Conservation (phyloP, 2,329 filamentous ascomycete species). For the Talaromyces sp. region DNA sequence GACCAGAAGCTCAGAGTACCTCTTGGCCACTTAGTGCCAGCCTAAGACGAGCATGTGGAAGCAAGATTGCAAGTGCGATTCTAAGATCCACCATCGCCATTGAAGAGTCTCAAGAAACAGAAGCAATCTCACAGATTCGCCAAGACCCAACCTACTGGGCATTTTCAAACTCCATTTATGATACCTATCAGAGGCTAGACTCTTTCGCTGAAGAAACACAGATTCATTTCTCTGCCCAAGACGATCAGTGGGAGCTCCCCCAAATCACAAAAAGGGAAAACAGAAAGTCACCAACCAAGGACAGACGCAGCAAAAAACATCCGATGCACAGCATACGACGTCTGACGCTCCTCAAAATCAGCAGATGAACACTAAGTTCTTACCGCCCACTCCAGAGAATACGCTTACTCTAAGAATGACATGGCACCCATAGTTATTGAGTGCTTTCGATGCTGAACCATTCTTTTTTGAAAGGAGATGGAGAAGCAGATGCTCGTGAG, state of each 20-base stretch:
- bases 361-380: too few species aligned
- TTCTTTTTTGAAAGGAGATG: too few species aligned
- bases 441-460: too few species aligned
- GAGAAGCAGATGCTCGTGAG: too few species aligned
- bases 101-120: constrained; percentile 8
- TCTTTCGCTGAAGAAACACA: constrained; percentile 14
- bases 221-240: constrained; percentile 17
- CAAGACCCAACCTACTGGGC: constrained; percentile 12
- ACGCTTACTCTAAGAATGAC: too few species aligned
- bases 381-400: too few species aligned
- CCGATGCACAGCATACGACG: too few species aligned
- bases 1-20: background rate
- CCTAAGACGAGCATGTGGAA: constrained; percentile 11
- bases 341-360: too few species aligned
- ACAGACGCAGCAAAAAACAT: too few species aligned
- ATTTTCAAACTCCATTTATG: constrained; percentile 13
- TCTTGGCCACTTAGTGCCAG: constrained; percentile 12
- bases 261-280: too few species aligned
- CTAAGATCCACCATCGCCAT: constrained; percentile 8
- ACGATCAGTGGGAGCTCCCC: constrained; percentile 18
- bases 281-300: too few species aligned
- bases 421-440: too few species aligned
- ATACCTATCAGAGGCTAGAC: constrained; percentile 11
- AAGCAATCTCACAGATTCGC: background rate
- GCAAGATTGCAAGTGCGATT: constrained; percentile 15